Percentiles rank a stretch among this genome's conserved stretches.
Evolutionary conservation across 345 rosid species (phyloP).

Genomic region (Ceriops zippeliana): DNA sequence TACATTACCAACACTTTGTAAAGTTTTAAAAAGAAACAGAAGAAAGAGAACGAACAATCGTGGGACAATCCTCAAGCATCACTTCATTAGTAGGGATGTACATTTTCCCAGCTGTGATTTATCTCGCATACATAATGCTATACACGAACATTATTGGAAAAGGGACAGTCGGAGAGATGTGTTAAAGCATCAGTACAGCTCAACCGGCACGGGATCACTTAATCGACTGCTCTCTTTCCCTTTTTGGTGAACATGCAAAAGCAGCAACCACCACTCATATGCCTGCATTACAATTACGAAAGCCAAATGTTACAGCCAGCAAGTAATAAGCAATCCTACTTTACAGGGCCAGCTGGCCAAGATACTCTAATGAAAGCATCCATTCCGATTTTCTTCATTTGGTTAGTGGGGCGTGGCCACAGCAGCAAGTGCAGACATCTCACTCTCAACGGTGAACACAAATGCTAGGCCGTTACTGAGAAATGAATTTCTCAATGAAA

Average conservation of each 20-base stretch:
- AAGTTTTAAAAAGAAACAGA: background rate
- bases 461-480: too few relatives aligned
- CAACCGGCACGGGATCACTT: background rate
- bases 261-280: conserved; percentile 44
- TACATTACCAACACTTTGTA: too few relatives aligned
- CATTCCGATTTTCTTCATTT: background rate
- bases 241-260: conserved; percentile 34
- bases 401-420: background rate
- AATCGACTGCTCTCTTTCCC: conserved; percentile 8
- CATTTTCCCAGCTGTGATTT: background rate
- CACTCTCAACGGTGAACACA: too few relatives aligned
- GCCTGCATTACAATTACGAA: conserved; percentile 34
- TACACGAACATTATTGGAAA: conserved; percentile 3
- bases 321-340: background rate
- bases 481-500: too few relatives aligned
- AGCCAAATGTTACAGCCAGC: conserved; percentile 2
- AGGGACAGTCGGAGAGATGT: conserved; percentile 11
- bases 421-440: too few relatives aligned
- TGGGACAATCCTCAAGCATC: conserved; percentile 1
- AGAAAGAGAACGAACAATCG: background rate
- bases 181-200: background rate
- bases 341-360: background rate
- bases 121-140: background rate
- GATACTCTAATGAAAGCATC: background rate
- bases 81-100: background rate